Evolutionary conservation across 306 rosid genomes (phyloP).

Genomic region (Canavalia gladiata): DNA sequence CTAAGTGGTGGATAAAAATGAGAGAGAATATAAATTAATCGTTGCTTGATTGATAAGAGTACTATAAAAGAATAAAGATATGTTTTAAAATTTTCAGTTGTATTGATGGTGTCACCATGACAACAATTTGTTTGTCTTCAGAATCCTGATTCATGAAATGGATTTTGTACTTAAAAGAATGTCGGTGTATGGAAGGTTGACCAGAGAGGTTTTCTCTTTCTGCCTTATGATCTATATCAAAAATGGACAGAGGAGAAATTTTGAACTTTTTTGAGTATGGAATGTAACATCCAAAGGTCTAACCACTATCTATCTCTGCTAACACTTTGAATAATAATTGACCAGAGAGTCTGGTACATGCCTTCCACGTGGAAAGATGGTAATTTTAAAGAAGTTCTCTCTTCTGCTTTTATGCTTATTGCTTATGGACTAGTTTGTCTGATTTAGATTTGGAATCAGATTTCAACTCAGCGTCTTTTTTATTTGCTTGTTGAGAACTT

Average conservation of each 20-base stretch:
- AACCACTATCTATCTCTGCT: conserved; percentile 9
- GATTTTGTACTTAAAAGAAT: conserved; percentile 33
- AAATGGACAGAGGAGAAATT: conserved; percentile 35
- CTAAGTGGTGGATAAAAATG: conserved; percentile 26
- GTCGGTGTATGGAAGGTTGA: conserved; percentile 24
- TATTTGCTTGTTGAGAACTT: conserved; percentile 28
- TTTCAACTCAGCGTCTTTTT: conserved; percentile 19
- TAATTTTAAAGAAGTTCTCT: conserved; percentile 4
- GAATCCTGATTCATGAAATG: conserved; percentile 42
- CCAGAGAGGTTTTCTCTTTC: conserved; percentile 34
- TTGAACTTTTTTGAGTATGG: conserved; percentile 16
- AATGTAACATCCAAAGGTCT: conserved; percentile 36
- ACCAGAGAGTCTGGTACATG: conserved; percentile 37
- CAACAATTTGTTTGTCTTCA: conserved; percentile 30
- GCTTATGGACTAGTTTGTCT: conserved; percentile 23
- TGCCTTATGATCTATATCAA: conserved; percentile 39
- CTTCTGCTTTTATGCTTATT: conserved; percentile 17
- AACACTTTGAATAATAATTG: conserved; percentile 49
- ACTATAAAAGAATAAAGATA: conserved; percentile 35
- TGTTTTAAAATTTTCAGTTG: not conserved
- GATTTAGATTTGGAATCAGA: conserved; percentile 36
- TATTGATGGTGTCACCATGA: conserved; percentile 42
- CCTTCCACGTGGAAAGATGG: conserved; percentile 39
- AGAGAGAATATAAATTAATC: conserved; percentile 39
- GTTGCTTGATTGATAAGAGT: conserved; percentile 42